Evolutionary conservation across 257 asterid genomes (phyloP), one percentile per base, ranked within the genome.

Genomic region (Salvia miltiorrhiza): DNA sequence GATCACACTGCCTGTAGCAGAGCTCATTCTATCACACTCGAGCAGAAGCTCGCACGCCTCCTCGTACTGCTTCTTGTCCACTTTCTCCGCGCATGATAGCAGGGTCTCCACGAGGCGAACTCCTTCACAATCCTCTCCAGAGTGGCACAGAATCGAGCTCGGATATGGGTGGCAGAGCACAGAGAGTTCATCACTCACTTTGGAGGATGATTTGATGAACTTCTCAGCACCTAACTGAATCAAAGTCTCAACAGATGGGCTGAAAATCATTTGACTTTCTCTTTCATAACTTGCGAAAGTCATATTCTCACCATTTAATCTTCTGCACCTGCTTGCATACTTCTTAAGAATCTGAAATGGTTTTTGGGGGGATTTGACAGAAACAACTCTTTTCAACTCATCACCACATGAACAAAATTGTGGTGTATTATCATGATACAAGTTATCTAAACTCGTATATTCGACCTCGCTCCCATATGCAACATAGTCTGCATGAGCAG

Each of bases 81-180:
- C 71, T 63, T 80, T 86, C 68, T 86, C 88, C 6, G 83, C 93
- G 13, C 87, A 81, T 6, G 77, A 71, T 0, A 88, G 86, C 54
- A 88, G 88, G 71, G 62, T 55, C 49, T 73, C 79, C 17, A 88
- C 71, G 12, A 88, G 93, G 4, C 77, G 32, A 1, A 82, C 79
- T 13, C 71, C 82, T 67, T 71, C 74, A n/a, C 17, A 64, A 41
- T 84, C 84, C n/a, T 82, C 78, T n/a, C 52, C 56, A 0, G 80
- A 68, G 2, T 71, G 82, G 65, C 71, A 77, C 21, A 76, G 7
- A 30, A 80, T 16, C 3, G 82, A 77, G 20, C 57, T 39, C 0
- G 69, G 70, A 72, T 75, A 69, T 2, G 84, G 82, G 72, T 83
- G 88, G 70, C 76, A 68, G 2, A 86, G 47, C 30, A 56, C 21